phyloP scores from a whole-genome alignment of 257 asterid species.

The Echium plantagineum region DNA sequence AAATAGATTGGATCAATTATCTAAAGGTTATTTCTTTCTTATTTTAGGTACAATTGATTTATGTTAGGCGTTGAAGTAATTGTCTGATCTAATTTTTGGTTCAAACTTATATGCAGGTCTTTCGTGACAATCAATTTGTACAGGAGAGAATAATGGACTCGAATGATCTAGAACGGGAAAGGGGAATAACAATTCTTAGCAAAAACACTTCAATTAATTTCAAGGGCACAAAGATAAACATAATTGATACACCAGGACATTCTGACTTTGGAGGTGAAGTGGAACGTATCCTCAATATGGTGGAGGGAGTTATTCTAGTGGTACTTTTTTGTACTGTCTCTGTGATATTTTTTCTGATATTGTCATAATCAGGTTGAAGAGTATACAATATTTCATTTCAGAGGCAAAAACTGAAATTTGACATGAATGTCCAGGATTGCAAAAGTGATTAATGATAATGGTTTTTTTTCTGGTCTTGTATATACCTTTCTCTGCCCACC shows the following conservation, averaged over 20 bases:
- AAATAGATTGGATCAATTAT: neutral
- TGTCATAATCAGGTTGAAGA: too few relatives aligned
- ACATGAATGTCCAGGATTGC: too few relatives aligned
- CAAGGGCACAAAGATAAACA: conserved; percentile 80
- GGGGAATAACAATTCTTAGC: conserved; percentile 97
- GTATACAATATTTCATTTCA: too few relatives aligned
- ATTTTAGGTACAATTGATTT: neutral
- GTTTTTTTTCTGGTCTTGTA: too few relatives aligned
- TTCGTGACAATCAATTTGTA: conserved; percentile 84
- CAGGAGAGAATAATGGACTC: conserved; percentile 99
- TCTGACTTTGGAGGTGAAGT: conserved; percentile 99
- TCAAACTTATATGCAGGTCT: conserved; percentile 49
- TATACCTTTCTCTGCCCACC: too few relatives aligned
- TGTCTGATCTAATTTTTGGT: conserved; percentile 3
- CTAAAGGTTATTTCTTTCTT: neutral
- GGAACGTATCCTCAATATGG: conserved; percentile 98
- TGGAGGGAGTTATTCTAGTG: conserved; percentile 98
- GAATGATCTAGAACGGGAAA: conserved; percentile 94
- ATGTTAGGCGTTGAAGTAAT: too few relatives aligned
- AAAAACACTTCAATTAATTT: conserved; percentile 89
- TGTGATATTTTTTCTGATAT: neutral
- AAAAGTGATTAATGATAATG: too few relatives aligned
- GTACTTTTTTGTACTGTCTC: conserved; percentile 24
- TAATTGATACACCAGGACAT: conserved; percentile 97
- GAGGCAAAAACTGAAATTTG: too few relatives aligned